Conservation (phyloP, 2,329 filamentous ascomycete species). For the Ophiostoma angusticollis region DNA sequence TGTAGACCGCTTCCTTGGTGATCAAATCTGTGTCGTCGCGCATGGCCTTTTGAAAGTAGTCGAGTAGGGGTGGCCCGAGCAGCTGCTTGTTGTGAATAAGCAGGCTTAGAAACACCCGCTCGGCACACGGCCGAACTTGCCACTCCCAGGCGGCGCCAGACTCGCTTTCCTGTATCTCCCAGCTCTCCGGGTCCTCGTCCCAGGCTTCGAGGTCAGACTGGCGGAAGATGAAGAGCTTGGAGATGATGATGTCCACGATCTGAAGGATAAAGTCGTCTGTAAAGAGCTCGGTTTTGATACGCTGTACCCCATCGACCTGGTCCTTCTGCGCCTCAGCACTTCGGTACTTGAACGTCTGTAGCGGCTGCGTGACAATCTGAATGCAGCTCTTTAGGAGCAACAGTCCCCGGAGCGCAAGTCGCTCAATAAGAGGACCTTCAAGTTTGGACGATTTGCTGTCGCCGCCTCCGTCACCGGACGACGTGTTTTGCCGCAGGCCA, state of each 20-base stretch:
- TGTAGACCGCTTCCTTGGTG: conserved; percentile 89
- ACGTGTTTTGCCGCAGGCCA: conserved; percentile 36
- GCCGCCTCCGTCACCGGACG: conserved; percentile 20
- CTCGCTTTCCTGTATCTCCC: conserved; percentile 82
- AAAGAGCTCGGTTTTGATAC: conserved; percentile 62
- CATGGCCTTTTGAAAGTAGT: conserved; percentile 70
- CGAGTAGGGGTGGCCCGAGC: conserved; percentile 64
- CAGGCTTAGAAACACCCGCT: conserved; percentile 86
- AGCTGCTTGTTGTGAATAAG: conserved; percentile 78
- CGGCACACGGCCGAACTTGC: conserved; percentile 80
- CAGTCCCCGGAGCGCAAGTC: conserved; percentile 69
- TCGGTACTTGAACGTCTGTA: conserved; percentile 73
- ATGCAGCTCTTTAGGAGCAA: conserved; percentile 71
- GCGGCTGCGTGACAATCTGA: conserved; percentile 70
- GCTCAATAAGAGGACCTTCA: conserved; percentile 58
- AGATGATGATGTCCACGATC: conserved; percentile 74
- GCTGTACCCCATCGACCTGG: conserved; percentile 53
- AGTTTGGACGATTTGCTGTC: conserved; percentile 31
- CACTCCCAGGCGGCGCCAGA: conserved; percentile 82
- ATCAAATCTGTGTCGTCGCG: conserved; percentile 55
- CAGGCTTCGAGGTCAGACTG: conserved; percentile 77
- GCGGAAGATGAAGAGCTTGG: conserved; percentile 77
- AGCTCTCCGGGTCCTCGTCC: conserved; percentile 90
- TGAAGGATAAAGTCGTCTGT: conserved; percentile 64
- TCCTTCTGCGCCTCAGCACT: conserved; percentile 63